Evolutionary conservation across 495 filamentous ascomycete species (phyloP).

Genomic region (Talaromyces liani): DNA sequence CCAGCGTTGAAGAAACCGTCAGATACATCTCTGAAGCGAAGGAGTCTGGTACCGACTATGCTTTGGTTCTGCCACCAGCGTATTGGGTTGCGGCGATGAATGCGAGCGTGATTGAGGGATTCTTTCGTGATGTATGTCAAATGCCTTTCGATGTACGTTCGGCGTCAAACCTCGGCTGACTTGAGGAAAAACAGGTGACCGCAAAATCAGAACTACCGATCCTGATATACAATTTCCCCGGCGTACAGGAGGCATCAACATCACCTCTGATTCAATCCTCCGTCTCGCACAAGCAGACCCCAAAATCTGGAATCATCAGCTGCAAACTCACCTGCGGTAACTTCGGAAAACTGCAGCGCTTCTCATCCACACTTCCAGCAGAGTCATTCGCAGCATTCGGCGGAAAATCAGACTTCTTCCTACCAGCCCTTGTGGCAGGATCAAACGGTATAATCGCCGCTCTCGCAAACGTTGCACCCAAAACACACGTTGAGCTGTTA

Average conservation of each 20-base stretch:
- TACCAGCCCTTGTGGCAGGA: too few relatives aligned
- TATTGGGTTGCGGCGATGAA: constrained; percentile 62
- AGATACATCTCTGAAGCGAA: constrained; percentile 61
- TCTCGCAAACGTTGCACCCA: too few relatives aligned
- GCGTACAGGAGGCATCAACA: constrained; percentile 64
- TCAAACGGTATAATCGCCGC: too few relatives aligned
- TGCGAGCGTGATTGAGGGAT: constrained; percentile 48
- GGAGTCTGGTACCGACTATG: constrained; percentile 63
- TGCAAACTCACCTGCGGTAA: constrained; percentile 78
- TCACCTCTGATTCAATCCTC: constrained; percentile 62
- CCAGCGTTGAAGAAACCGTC: constrained; percentile 64
- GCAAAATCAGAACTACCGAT: constrained; percentile 65
- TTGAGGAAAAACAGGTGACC: constrained; percentile 34
- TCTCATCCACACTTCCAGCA: constrained; percentile 41
- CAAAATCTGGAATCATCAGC: constrained; percentile 68
- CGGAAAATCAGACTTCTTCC: too few relatives aligned
- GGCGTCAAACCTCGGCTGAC: neutral
- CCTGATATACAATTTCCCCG: constrained; percentile 80
- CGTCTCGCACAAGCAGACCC: constrained; percentile 53
- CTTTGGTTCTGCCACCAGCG: constrained; percentile 64
- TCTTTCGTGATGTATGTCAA: constrained; percentile 37
- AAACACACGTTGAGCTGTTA: too few relatives aligned
- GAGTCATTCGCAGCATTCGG: neutral
- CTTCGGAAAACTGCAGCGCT: constrained; percentile 66
- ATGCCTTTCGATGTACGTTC: neutral